Conservation (phyloP, 495 filamentous ascomycete genomes). For the Lindgomyces ingoldianus region DNA sequence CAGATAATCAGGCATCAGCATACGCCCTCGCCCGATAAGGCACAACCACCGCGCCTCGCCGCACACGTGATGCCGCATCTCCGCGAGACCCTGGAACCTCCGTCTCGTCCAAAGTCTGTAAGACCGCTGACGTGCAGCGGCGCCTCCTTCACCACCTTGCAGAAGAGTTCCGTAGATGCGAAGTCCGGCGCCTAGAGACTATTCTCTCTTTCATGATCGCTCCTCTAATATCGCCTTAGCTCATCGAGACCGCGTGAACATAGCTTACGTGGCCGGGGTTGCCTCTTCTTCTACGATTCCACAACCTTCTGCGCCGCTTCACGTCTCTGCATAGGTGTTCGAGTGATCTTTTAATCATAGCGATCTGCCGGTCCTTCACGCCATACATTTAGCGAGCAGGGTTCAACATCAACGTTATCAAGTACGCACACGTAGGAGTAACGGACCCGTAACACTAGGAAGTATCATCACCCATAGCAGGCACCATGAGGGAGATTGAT, state of each 20-base stretch:
- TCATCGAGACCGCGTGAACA: slow-evolving; percentile 14
- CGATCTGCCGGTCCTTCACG: not conserved
- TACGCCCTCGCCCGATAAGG: too few relatives aligned
- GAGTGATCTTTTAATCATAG: slow-evolving; percentile 1
- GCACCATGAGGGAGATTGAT: slow-evolving; percentile 52
- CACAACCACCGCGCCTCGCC: too few relatives aligned
- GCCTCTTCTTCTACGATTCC: slow-evolving; percentile 27
- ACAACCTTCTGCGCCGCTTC: slow-evolving; percentile 21
- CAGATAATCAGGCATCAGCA: too few relatives aligned
- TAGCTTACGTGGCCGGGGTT: slow-evolving; percentile 36
- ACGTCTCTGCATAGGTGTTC: slow-evolving; percentile 1
- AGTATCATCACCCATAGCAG: not conserved
- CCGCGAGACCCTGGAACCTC: not conserved
- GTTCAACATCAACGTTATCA: not conserved
- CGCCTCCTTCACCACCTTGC: not conserved
- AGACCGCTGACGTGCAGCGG: not conserved
- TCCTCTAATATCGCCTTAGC: not conserved
- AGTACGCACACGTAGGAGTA: not conserved
- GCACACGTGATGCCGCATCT: not conserved
- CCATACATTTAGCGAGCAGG: not conserved
- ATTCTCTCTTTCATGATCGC: not conserved
- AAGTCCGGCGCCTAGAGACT: not conserved
- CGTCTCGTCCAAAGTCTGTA: not conserved
- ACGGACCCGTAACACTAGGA: not conserved
- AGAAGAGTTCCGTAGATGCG: not conserved